Percentiles rank a stretch among this genome's conserved stretches.
phyloP scores from a whole-genome alignment of 2,329 filamentous ascomycete genomes.

The Trichoderma sp. region DNA sequence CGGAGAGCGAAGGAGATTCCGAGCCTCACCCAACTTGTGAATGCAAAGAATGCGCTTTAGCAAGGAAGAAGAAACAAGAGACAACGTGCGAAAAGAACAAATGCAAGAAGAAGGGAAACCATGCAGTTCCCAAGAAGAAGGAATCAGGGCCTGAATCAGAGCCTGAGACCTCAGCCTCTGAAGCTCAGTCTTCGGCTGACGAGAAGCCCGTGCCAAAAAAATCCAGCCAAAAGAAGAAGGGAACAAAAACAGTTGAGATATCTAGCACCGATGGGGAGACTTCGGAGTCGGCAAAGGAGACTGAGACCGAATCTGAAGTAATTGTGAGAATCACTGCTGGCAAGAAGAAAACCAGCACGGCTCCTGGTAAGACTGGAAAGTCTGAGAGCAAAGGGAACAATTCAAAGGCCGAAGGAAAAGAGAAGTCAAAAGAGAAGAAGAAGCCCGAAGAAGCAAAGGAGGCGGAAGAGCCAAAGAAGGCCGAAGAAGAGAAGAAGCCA shows the following conservation, averaged over 20 bases:
- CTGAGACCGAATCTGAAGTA: constrained; percentile 22
- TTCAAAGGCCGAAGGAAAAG: constrained; percentile 2
- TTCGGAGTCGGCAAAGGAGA: constrained; percentile 26
- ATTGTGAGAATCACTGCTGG: not conserved
- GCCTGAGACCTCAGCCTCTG: constrained; percentile 31
- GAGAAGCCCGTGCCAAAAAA: constrained; percentile 23
- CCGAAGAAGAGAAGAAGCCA: constrained; percentile 12
- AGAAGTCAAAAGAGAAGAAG: not conserved
- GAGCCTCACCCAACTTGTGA: constrained; percentile 42
- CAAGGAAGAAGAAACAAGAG: constrained; percentile 24
- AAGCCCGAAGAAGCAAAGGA: not conserved
- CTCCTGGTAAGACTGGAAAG: constrained; percentile 8
- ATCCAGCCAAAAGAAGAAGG: constrained; percentile 17
- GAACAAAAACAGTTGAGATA: constrained; percentile 17
- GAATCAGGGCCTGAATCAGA: constrained; percentile 22
- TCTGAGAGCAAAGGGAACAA: not conserved
- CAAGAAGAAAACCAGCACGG: constrained; percentile 25
- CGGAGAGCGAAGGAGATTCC: constrained; percentile 38
- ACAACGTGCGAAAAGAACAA: constrained; percentile 23
- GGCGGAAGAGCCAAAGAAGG: constrained; percentile 13
- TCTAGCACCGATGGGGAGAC: constrained; percentile 24
- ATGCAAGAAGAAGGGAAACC: constrained; percentile 36
- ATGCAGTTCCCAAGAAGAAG: constrained; percentile 30
- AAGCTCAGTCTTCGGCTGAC: constrained; percentile 28
- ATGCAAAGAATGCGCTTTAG: constrained; percentile 35